A percentile compares a stretch with the other conserved stretches of the same genome.
These are phyloP conservation scores for Apodospora peruviana DNA, from an alignment of 495 filamentous ascomycete genomes.

Conservation along the genomic window DNA sequence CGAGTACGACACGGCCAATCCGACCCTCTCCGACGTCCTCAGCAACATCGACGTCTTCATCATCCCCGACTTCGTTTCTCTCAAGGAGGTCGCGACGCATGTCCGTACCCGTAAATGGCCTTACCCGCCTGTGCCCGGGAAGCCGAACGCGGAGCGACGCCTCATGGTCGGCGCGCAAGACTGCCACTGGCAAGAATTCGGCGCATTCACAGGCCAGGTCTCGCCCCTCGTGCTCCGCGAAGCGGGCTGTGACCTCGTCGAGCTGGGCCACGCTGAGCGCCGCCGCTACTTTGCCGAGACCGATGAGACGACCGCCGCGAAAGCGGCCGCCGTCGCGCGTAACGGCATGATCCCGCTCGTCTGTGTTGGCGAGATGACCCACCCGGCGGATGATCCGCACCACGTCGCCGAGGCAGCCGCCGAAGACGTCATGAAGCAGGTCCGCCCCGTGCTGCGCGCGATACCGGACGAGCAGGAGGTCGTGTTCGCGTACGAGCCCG, in stretches of 20 bases:
- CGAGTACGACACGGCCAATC: constrained; percentile 29
- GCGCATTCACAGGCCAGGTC: constrained; percentile 73
- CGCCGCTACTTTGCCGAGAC: constrained; percentile 65
- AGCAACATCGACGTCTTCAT: constrained; percentile 52
- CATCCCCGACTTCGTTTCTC: constrained; percentile 69
- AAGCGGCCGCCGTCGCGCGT: constrained; percentile 58
- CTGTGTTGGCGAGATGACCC: constrained; percentile 65
- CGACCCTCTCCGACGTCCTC: constrained; percentile 25
- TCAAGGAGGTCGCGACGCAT: constrained; percentile 51
- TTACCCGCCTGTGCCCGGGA: constrained; percentile 26
- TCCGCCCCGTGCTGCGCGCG: constrained; percentile 53
- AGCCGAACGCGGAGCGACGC: background rate
- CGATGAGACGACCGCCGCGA: constrained; percentile 54
- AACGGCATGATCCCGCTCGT: constrained; percentile 73
- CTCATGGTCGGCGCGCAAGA: constrained; percentile 72
- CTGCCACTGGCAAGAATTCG: constrained; percentile 57
- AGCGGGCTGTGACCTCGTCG: constrained; percentile 64
- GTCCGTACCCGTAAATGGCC: constrained; percentile 37
- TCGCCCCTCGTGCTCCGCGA: constrained; percentile 59
- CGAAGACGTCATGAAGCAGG: constrained; percentile 57
- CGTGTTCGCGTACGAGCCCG: constrained; percentile 81
- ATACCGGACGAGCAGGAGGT: constrained; percentile 58
- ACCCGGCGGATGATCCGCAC: constrained; percentile 2
- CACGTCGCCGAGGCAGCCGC: constrained; percentile 52
- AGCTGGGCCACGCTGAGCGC: constrained; percentile 77